phyloP scores from a whole-genome alignment of 2,329 filamentous ascomycete species.

The Talaromyces albobiverticillius region DNA sequence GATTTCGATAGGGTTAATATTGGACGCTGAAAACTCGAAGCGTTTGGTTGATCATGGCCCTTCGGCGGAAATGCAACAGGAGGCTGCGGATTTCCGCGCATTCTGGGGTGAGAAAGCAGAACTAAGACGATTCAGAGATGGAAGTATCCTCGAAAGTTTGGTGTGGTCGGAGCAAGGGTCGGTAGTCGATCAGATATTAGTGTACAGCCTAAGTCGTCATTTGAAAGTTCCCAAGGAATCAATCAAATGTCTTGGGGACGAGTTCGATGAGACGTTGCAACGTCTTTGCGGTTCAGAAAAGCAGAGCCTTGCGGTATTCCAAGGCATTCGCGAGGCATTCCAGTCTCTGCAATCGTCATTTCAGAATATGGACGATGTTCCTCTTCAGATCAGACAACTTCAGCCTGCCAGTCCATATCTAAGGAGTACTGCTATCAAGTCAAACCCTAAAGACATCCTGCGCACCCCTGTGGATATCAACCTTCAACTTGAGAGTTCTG shows the following conservation, averaged over 20 bases:
- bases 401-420: slow-evolving; percentile 69
- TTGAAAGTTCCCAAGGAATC: slow-evolving; percentile 59
- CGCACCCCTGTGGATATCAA: slow-evolving; percentile 68
- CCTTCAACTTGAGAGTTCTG: slow-evolving; percentile 89
- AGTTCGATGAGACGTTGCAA: slow-evolving; percentile 42
- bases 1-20: slow-evolving; percentile 65
- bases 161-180: slow-evolving; percentile 72
- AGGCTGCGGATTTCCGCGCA: slow-evolving; percentile 74
- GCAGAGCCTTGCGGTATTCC: slow-evolving; percentile 56
- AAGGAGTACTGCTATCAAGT: slow-evolving; percentile 61
- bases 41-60: slow-evolving; percentile 87
- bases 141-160: slow-evolving; percentile 86
- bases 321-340: slow-evolving; percentile 67
- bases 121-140: slow-evolving; percentile 89
- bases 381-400: slow-evolving; percentile 80
- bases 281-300: slow-evolving; percentile 34
- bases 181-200: slow-evolving; percentile 76
- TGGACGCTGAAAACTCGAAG: slow-evolving; percentile 68
- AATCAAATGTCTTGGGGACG: slow-evolving; percentile 51
- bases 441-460: slow-evolving; percentile 23
- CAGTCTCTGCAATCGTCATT: slow-evolving; percentile 72
- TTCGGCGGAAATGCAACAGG: slow-evolving; percentile 77
- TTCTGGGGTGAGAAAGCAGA: slow-evolving; percentile 97
- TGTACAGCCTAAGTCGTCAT: slow-evolving; percentile 68
- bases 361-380: slow-evolving; percentile 74